Evolutionary conservation across 805 yeast species (phyloP).

Genomic region (Brettanomyces nanus): DNA sequence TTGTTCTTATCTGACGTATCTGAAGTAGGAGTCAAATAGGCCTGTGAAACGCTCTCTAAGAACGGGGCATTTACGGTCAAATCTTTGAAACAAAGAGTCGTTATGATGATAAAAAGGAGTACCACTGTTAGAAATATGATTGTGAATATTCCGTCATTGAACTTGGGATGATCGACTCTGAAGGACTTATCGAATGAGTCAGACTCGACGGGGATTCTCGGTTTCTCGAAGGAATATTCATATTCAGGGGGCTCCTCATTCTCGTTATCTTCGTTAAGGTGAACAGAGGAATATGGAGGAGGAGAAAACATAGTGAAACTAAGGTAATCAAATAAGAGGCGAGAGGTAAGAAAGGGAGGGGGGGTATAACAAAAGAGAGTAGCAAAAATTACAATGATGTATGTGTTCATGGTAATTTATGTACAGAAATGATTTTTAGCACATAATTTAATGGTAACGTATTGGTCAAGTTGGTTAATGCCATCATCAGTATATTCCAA

Average conservation of each 20-base stretch:
- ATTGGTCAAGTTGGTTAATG: too few relatives aligned
- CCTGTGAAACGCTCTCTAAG: background rate
- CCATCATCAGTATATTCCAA: too few relatives aligned
- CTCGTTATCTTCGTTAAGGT: background rate
- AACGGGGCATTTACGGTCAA: background rate
- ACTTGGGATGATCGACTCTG: constrained; percentile 50
- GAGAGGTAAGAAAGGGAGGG: too few relatives aligned
- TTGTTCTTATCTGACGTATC: constrained; percentile 4
- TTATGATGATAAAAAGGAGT: constrained; percentile 7
- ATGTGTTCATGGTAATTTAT: too few relatives aligned
- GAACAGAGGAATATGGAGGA: background rate
- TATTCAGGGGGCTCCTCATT: background rate
- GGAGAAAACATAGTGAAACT: background rate
- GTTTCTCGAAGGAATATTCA: constrained; percentile 23
- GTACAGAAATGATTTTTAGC: too few relatives aligned
- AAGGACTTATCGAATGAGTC: constrained; percentile 60
- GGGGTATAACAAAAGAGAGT: too few relatives aligned
- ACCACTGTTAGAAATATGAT: constrained; percentile 32
- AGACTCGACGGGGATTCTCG: constrained; percentile 20
- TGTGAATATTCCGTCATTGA: constrained; percentile 68
- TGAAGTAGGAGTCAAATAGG: background rate
- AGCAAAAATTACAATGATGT: too few relatives aligned
- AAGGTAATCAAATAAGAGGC: too few relatives aligned
- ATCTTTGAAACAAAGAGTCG: background rate
- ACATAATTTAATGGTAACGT: too few relatives aligned